Evolutionary conservation across 2,329 filamentous ascomycete species (phyloP), one percentile per base, ranked within the genome.

Genomic region (Clonostachys byssicola): DNA sequence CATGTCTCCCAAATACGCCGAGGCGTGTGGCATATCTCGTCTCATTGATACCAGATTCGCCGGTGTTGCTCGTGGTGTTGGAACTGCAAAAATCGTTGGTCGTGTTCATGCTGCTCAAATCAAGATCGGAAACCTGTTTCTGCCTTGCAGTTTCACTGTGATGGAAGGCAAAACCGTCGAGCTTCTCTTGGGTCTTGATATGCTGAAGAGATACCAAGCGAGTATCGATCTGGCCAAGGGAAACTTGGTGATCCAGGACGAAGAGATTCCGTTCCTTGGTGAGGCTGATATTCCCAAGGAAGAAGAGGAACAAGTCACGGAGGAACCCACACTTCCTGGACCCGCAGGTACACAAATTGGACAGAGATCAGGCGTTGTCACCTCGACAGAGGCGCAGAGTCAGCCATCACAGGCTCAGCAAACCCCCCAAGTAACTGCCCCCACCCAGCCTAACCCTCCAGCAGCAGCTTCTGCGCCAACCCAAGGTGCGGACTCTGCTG

Each of bases 111-210:
- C 89, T 18, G 94, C 94, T 10, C 90, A 92, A 66, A 95, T 99
- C 67, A 92, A 89, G 67, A 94, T 99, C 56, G 94, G 92, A 46
- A 83, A 80, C 40, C 81, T 92, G 52, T 91, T 90, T 62, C 75
- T 99, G 56, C 86, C 92, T 4, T 97, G 92, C 71, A 94, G 91
- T 50, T 99, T 99, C 66, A 99, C 94, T 4, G 94, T 99, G 61
- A 99, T 99, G 94, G 94, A 99, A 71, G 94, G 94, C 54, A 99
- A 97, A 68, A 85, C 90, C 45, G 94, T 99, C 20, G 94, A 97
- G 63, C 76, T 99, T 16, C 79, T 99, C 3, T 81, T 99, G 12
- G 94, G 94, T 5, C 73, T 99, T 40, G 94, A 99, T 66, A 99
- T 99, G 89, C 77, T 99, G 51, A 96, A 95, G 71, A 83, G 94